Evolutionary conservation across 495 filamentous ascomycete species (phyloP).

Genomic region (Penicillium paradoxum): DNA sequence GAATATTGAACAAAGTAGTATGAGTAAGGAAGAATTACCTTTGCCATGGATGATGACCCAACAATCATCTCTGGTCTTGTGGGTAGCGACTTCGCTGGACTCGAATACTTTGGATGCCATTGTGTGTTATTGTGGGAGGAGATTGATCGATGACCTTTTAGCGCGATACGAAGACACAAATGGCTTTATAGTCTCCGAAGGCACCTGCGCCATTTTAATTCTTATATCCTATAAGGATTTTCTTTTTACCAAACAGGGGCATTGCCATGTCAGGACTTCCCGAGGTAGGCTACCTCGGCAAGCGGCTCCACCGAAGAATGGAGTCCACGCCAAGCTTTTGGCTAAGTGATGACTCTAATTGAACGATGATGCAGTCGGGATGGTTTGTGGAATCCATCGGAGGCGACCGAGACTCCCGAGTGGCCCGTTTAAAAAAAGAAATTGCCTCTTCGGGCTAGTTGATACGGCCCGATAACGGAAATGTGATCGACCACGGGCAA

Average conservation of each 20-base stretch:
- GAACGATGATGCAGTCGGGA: not conserved
- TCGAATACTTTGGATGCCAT: conserved; percentile 19
- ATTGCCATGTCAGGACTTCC: not conserved
- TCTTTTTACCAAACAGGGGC: not conserved
- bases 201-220: not conserved
- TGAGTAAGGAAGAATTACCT: conserved; percentile 22
- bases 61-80: conserved; percentile 37
- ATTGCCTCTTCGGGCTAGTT: not conserved
- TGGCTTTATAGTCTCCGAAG: not conserved
- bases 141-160: not conserved
- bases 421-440: not conserved
- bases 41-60: conserved; percentile 49
- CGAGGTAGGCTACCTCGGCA: conserved; percentile 9
- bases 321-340: not conserved
- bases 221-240: not conserved
- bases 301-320: not conserved
- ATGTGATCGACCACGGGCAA: not conserved
- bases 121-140: not conserved
- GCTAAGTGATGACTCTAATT: not conserved
- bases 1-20: not conserved
- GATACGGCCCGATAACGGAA: not conserved
- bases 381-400: not conserved
- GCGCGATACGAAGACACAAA: not conserved
- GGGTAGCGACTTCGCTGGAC: conserved; percentile 32
- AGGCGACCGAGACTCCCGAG: not conserved